Evolutionary conservation across 2,329 filamentous ascomycete genomes (phyloP), one percentile per base, ranked within the genome.

Genomic region (Mycocentrospora acerina): DNA sequence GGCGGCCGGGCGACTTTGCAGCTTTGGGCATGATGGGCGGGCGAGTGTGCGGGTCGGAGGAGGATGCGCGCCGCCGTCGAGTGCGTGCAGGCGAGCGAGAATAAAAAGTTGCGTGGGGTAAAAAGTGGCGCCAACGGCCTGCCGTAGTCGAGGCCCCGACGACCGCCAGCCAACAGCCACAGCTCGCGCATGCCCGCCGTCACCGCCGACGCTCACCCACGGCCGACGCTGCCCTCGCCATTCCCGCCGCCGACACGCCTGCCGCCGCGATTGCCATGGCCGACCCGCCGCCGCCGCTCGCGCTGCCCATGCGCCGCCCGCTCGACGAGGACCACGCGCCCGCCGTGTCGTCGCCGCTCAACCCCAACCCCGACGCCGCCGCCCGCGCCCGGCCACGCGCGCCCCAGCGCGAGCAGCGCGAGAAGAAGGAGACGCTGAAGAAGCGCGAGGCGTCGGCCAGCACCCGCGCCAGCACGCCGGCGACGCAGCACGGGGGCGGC

Each of bases 11-110:
- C 51, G 74, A 68, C 46, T 71, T 77, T 13, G 80, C 75, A 40
- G 85, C 82, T 74, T 95, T 95, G 25, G 90, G 89, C 90, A 95
- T 95, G 28, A 18, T 40, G 42, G 16, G 12, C 37, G 36, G 13
- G 12, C 31, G 14, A 16, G 25, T n/a, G n/a, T n/a, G n/a, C n/a
- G n/a, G n/a, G n/a, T n/a, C n/a, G n/a, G n/a, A n/a, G n/a, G n/a
- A n/a, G n/a, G n/a, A n/a, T n/a, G n/a, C n/a, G n/a, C n/a, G n/a
- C n/a, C n/a, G n/a, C n/a, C n/a, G n/a, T n/a, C 19, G 19, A 9
- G 19, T 22, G 19, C 19, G 9, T 22, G n/a, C n/a, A n/a, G 19
- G 29, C 14, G 35, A 4, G 27, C 17, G 7, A n/a, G 29, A 6
- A 25, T 12, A 4, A 28, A 45, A 38, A 33, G 35, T 51, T 38